Evolutionary conservation across 768 basidiomycete genomes (phyloP), one percentile per base, ranked within the genome.

Genomic region (Rickenella mellea): DNA sequence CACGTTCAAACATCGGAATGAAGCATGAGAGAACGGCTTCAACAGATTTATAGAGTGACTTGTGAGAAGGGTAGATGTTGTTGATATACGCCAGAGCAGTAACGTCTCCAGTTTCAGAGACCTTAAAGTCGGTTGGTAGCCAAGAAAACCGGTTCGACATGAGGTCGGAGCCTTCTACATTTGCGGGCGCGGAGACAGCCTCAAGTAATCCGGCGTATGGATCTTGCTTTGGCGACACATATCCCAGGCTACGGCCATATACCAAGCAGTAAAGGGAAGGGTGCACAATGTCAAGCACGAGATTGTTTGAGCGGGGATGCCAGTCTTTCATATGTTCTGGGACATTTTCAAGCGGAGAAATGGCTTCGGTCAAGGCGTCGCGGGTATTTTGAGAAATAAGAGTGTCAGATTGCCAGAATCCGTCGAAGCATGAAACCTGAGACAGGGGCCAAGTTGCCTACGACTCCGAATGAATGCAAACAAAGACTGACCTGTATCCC

Each of bases 31-130:
- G 54, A 22, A 67, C 49, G n/a, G 42, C 43, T 43, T 62, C 56
- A 6, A 73, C 51, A 14, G 52, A 55, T 21, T 31, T n/a, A 48
- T 70, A 69, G 14, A 66, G 53, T 12, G 45, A 20, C 12, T 29
- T 36, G 40, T 64, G 48, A 4, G 52, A 48, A 4, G 66, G 68
- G 44, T 73, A 55, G 17, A 78, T 53, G 46, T 76, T 73, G 53
- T 75, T 76, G 61, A 78, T 74, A 52, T 77, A 77, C 2, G 71
- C 70, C 7, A 58, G 47, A 40, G 73, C 66, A 43, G 54, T 55
- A 1, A 55, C 54, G 5, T 40, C 40, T 12, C 61, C 59, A 10
- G 57, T 41, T 5, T 52, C 32, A 8, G 65, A 63, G 9, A 74
- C 54, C 30, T 44, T 53, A 15, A 71, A 63, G 27, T 67, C 61